Base-by-base conservation (phyloP, 192 early-diverging fungal species). In the Chytriomyces sp. region DNA sequence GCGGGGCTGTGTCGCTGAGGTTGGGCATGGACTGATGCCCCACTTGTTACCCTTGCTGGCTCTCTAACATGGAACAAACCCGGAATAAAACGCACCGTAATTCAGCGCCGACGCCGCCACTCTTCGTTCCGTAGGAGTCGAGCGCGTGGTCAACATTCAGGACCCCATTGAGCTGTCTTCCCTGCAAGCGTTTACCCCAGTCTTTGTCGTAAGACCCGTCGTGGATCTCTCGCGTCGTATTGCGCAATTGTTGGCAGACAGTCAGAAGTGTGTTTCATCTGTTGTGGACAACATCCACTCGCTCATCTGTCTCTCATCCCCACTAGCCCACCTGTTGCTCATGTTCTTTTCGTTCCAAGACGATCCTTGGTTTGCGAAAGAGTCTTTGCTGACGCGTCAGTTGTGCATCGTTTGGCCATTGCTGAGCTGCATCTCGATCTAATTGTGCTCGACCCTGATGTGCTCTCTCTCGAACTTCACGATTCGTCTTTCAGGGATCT, bases 301-400 rank as follows among this genome's bases (percentile, higher is more conserved):
- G 8, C 48, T 49, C 20, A 57, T 57, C 53, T 57, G 13, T 13
- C 0, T 57, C 53, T 57, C 20, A 57, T 57, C 20, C 13, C 20
- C 20, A 13, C 20, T 5, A 57, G 53, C 63, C 63, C 11, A 64
- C 63, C 35, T 11, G 13, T 57, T 35, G 74, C 26, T 53, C 26
- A 23, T 20, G 46, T 97, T 43, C 96, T 93, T 75, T 92, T 99
- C 81, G 95, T 96, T 3, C 96, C 97, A 10, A 86, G 92, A 35
- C 89, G 94, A 9, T 95, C 96, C 4, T 86, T 95, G 63, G 81
- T 98, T 1, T 97, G 96, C 82, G 94, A 97, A 80, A 91, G 93
- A n/a, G 90, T 97, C 13, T 84, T 98, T 69, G 97, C 97, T 81
- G 96, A 98, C 67, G 92, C 93, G 26, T 95, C 94, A 24, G 94